Evolutionary conservation across 1,284 basidiomycete species (phyloP), one percentile per base, ranked within the genome.

Genomic region (Trametes sp.): DNA sequence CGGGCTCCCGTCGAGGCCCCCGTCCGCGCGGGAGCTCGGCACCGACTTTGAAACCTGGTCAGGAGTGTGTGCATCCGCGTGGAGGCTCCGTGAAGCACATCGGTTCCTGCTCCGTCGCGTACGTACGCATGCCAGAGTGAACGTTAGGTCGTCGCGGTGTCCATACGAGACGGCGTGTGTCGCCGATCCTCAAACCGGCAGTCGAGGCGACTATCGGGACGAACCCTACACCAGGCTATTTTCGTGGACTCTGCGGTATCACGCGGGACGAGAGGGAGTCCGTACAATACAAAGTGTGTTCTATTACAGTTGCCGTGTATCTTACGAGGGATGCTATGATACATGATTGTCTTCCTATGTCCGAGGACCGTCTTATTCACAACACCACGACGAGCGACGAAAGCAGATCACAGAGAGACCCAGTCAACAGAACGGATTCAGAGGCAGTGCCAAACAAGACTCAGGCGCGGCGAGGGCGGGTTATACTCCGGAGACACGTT

Each of bases 401-500:
- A 33, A 33, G 11, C 31, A 33, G 31, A 5, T 33, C n/a, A n/a
- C n/a, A 11, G 5, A 13, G 16, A 41, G 16, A 41, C 14, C 38
- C 16, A 41, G 16, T 41, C 38, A 19, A 41, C 38, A 41, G 38
- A 6, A 19, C 16, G n/a, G 38, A 41, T 7, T 14, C 38, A 24
- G 9, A 21, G 33, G 7, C 2, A 21, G 3, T 5, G 9, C 14
- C n/a, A 13, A 53, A 28, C 35, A 28, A 33, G n/a, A n/a, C n/a
- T n/a, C n/a, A n/a, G n/a, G n/a, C 19, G 24, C 7, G 28, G 23
- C 28, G 16, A 8, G 41, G 14, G n/a, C 21, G 24, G 4, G 31
- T 36, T 21, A 52, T 19, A 63, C 24, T 1, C 57, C 48, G 11
- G 61, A 46, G 13, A 59, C 52, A 19, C 62, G 63, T 23, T 57